phyloP scores from a whole-genome alignment of 2,329 filamentous ascomycete species.

The Epichloe festucae region DNA sequence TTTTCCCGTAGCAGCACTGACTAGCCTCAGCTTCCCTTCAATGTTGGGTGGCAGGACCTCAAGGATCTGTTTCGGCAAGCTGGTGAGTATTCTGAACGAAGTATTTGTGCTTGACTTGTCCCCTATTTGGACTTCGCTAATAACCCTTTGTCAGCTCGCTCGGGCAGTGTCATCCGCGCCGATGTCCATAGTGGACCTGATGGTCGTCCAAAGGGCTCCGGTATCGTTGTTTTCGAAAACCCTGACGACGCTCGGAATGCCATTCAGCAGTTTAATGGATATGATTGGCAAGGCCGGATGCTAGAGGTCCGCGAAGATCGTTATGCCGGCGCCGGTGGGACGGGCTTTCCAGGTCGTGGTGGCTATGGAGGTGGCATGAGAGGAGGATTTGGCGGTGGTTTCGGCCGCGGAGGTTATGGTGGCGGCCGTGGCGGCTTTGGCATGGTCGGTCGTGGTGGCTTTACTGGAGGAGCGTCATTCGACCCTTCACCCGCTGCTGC shows the following conservation, averaged over 20 bases:
- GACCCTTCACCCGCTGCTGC: conserved; percentile 36
- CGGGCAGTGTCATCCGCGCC: conserved; percentile 78
- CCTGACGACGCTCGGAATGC: conserved; percentile 90
- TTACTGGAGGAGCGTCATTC: conserved; percentile 32
- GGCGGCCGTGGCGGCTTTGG: conserved; percentile 30
- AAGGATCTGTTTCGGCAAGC: conserved; percentile 98
- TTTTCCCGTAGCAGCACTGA: conserved; percentile 4
- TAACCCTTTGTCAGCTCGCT: conserved; percentile 27
- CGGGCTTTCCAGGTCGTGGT: conserved; percentile 43
- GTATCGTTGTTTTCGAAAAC: conserved; percentile 92
- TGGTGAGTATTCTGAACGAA: conserved; percentile 46
- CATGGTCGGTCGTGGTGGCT: conserved; percentile 26
- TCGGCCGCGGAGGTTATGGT: conserved; percentile 38
- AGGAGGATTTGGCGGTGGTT: conserved; percentile 45
- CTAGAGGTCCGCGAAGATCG: conserved; percentile 95
- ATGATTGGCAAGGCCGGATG: conserved; percentile 90
- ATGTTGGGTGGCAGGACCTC: conserved; percentile 95
- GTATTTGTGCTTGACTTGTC: background rate
- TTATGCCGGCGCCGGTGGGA: conserved; percentile 57
- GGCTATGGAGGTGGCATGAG: conserved; percentile 46
- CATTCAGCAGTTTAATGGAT: conserved; percentile 95
- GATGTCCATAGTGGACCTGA: conserved; percentile 89
- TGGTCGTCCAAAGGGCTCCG: conserved; percentile 88
- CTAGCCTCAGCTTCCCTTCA: conserved; percentile 71
- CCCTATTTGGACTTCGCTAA: background rate